Evolutionary conservation across 108 stramenopile genomes (phyloP).

Genomic region (Nitzschia sp.): DNA sequence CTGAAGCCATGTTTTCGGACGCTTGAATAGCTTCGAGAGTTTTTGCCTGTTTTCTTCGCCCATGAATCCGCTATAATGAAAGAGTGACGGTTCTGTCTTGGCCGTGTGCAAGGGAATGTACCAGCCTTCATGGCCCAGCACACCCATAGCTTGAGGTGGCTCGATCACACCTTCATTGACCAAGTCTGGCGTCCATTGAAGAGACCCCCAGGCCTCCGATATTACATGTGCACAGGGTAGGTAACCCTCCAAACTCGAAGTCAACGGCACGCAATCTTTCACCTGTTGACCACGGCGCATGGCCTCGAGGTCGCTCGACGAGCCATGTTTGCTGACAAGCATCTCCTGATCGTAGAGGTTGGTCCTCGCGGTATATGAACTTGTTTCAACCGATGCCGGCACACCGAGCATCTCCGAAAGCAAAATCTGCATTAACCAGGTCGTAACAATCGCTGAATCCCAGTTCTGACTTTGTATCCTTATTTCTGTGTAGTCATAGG

Average conservation of each 20-base stretch:
- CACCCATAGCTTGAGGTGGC: neutral
- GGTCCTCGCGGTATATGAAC: neutral
- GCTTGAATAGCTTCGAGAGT: constrained; percentile 35
- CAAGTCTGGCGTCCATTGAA: neutral
- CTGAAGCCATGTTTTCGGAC: constrained; percentile 38
- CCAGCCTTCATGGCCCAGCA: constrained; percentile 17
- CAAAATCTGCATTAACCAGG: neutral
- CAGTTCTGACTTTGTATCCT: constrained; percentile 29
- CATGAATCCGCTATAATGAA: constrained; percentile 33
- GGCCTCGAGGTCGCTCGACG: neutral
- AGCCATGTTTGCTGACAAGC: neutral
- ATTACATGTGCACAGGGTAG: constrained; percentile 19
- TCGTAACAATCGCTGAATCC: constrained; percentile 26
- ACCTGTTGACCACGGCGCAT: neutral
- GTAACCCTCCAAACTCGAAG: neutral
- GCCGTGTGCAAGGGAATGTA: constrained; percentile 39
- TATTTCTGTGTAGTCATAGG: constrained; percentile 35
- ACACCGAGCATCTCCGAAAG: constrained; percentile 33
- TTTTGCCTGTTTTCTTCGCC: constrained; percentile 19
- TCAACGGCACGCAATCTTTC: neutral
- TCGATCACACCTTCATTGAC: neutral
- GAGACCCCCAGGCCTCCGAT: constrained; percentile 5
- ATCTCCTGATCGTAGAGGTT: constrained; percentile 30
- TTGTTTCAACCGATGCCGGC: constrained; percentile 31
- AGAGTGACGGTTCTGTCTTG: constrained; percentile 29